Evolutionary conservation across 2,329 filamentous ascomycete species (phyloP), one percentile per base, ranked within the genome.

Genomic region (Cordyceps farinosa): DNA sequence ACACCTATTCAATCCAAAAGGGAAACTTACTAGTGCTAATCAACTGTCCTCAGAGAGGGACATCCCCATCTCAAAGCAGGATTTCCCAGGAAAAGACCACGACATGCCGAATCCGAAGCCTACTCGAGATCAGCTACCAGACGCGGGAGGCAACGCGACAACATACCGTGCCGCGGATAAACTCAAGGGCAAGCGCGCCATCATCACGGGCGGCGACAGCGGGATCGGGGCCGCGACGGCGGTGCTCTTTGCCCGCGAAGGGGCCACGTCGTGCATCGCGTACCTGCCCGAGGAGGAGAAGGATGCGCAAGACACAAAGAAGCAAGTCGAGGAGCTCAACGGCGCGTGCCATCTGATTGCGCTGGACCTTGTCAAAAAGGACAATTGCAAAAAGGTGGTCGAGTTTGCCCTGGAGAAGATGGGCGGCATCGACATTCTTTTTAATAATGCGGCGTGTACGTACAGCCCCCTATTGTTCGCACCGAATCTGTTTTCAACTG

Each of bases 151-250:
- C 44, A 85, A 86, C 13, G 87, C 85, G 68, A 84, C 90, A 69
- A 83, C 82, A 54, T 94, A 95, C 78, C 87, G 87, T 71, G 84
- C 89, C 4, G 89, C 90, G 1, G 87, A 86, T 55, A 96, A 95
- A 77, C 84, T 95, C 7, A 76, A 85, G 69, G 90, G 87, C 66
- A 90, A 89, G 75, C 90, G 86, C 64, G 90, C 90, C 8, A 76
- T 95, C 64, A 94, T 95, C 70, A 94, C 91, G 0, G 90, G 90
- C 17, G 91, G 91, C 3, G 90, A 94, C 74, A 88, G 85, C 7
- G 90, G 91, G 1, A 94, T 95, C 67, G 90, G 91, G 7, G 86
- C 90, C 44, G 87, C 91, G 1, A 85, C 88, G 1, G 90, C 91
- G 1, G 82, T 94, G 17, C 80, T 95, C 0, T 95, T 89, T 69